Conservation (phyloP, 2,329 filamentous ascomycete species). For the Monilinia laxa region DNA sequence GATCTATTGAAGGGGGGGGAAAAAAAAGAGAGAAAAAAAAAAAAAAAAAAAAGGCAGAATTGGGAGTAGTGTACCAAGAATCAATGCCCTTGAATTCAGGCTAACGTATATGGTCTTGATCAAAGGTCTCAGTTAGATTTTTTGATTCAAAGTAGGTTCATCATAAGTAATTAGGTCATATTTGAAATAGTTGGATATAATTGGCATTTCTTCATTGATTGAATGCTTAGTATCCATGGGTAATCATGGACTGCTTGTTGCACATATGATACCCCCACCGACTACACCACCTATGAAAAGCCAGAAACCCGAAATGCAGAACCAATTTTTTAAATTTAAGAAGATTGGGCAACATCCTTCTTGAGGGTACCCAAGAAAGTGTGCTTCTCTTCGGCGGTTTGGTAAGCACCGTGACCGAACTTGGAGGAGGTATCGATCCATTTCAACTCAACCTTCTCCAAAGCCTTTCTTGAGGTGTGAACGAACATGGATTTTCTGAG, state of each 20-base stretch:
- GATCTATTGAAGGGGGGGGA: neutral
- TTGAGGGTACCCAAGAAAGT: constrained; percentile 94
- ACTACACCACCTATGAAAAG: constrained; percentile 38
- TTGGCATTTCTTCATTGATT: constrained; percentile 37
- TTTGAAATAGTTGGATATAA: constrained; percentile 18
- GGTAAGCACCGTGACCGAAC: constrained; percentile 99
- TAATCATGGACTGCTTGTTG: constrained; percentile 33
- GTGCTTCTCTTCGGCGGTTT: constrained; percentile 97
- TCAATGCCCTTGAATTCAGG: neutral
- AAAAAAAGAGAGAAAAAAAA: neutral
- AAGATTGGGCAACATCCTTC: constrained; percentile 75
- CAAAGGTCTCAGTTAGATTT: neutral
- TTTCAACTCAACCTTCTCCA: constrained; percentile 99
- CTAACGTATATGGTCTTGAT: neutral
- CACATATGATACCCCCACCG: constrained; percentile 35
- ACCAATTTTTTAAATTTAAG: constrained; percentile 45
- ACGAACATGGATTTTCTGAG: constrained; percentile 98
- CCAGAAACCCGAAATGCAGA: constrained; percentile 40
- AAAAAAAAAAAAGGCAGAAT: neutral
- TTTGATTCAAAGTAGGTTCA: neutral
- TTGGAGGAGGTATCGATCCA: constrained; percentile 99
- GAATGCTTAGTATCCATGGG: constrained; percentile 30
- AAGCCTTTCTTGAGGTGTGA: constrained; percentile 90
- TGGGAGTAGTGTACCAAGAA: neutral
- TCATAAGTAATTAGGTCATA: neutral